Evolutionary conservation across 176 grass and related monocot species (phyloP).

Genomic region (Elaeis guineensis): DNA sequence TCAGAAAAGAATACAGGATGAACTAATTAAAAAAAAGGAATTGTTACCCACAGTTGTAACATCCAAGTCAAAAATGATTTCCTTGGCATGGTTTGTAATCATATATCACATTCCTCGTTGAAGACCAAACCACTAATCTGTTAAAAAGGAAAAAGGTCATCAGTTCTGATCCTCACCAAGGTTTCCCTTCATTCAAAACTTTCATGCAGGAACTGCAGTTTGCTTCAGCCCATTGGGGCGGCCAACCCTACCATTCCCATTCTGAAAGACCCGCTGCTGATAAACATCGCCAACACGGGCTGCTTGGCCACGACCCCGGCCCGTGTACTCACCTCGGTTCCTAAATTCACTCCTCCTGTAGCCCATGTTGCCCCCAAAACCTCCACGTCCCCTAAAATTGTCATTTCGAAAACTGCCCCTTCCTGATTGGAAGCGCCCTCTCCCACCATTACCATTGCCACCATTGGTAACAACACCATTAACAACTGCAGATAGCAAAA

Average conservation of each 20-base stretch:
- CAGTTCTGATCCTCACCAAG: too few relatives aligned
- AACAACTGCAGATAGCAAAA: constrained; percentile 33
- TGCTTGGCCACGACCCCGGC: constrained; percentile 3
- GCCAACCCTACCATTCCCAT: constrained; percentile 21
- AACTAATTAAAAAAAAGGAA: too few relatives aligned
- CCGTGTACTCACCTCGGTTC: constrained; percentile 27
- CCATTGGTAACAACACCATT: constrained; percentile 40
- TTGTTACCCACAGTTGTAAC: too few relatives aligned
- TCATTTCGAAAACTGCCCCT: constrained; percentile 39
- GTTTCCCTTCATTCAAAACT: background rate
- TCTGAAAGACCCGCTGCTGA: background rate
- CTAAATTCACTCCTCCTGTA: constrained; percentile 33
- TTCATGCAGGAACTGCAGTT: constrained; percentile 12
- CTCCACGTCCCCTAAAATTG: constrained; percentile 33
- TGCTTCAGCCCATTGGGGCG: constrained; percentile 26
- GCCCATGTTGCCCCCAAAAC: constrained; percentile 26
- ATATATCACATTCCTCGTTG: too few relatives aligned
- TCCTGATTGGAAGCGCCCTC: constrained; percentile 27
- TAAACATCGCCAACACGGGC: background rate
- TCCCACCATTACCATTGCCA: constrained; percentile 29
- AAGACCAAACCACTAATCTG: too few relatives aligned
- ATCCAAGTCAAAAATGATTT: too few relatives aligned
- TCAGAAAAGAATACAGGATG: too few relatives aligned
- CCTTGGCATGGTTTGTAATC: too few relatives aligned
- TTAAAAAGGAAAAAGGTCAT: too few relatives aligned